Conservation (phyloP, 768 basidiomycete species). For the Amyloporia xantha region DNA sequence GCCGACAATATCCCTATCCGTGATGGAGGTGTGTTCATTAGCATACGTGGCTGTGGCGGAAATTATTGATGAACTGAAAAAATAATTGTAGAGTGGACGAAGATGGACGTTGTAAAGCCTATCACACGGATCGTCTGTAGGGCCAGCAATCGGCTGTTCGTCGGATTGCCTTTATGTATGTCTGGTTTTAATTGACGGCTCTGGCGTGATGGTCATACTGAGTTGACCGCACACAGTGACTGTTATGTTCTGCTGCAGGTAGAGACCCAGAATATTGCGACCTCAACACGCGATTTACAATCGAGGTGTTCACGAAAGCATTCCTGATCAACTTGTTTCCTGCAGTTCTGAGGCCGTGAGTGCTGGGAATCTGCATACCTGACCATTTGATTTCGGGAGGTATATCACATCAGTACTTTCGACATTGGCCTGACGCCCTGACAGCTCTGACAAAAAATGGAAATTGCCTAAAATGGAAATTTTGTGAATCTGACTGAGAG, state of each 20-base stretch:
- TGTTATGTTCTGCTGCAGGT: slow-evolving; percentile 25
- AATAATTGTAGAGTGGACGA: slow-evolving; percentile 31
- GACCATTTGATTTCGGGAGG: background rate
- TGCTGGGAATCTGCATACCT: too few species aligned
- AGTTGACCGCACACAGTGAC: too few species aligned
- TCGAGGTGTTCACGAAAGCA: slow-evolving; percentile 27
- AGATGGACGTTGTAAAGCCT: slow-evolving; percentile 19
- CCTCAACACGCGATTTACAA: slow-evolving; percentile 30
- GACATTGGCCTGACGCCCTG: too few species aligned
- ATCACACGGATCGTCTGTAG: slow-evolving; percentile 31
- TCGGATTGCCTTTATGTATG: slow-evolving; percentile 41
- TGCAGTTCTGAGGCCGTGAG: slow-evolving; percentile 36
- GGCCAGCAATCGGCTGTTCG: slow-evolving; percentile 36
- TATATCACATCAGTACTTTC: too few species aligned
- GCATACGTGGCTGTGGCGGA: background rate
- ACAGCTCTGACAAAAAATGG: too few species aligned
- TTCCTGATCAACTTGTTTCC: slow-evolving; percentile 34
- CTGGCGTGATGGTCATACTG: background rate
- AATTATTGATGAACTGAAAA: background rate
- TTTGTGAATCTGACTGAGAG: too few species aligned
- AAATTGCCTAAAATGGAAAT: too few species aligned
- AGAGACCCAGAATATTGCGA: slow-evolving; percentile 33
- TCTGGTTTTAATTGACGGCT: background rate
- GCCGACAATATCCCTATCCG: slow-evolving; percentile 21
- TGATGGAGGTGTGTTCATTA: background rate